Evolutionary conservation across 345 rosid species (phyloP).

Genomic region (Kernera saxatilis): DNA sequence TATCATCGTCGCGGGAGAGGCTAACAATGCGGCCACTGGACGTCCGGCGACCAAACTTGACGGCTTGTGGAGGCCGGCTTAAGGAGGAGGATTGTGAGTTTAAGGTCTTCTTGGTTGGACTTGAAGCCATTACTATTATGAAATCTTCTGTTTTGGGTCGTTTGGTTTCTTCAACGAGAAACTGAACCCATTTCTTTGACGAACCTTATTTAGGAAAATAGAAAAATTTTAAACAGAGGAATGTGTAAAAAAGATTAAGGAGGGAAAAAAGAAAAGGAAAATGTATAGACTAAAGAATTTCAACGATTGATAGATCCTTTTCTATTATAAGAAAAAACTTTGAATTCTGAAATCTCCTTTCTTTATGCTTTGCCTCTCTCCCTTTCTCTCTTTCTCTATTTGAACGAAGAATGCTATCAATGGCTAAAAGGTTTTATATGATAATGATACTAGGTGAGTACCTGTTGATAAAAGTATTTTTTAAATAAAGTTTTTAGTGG

Average conservation of each 20-base stretch:
- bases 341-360: constrained; percentile 21
- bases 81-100: constrained; percentile 38
- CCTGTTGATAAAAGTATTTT: too few relatives aligned
- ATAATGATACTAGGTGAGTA: too few relatives aligned
- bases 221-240: background rate
- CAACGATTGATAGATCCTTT: constrained; percentile 22
- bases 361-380: constrained; percentile 25
- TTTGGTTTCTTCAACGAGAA: constrained; percentile 24
- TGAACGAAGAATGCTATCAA: background rate
- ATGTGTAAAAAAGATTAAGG: constrained; percentile 13
- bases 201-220: constrained; percentile 20
- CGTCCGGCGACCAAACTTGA: constrained; percentile 58
- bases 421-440: background rate
- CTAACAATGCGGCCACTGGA: constrained; percentile 65
- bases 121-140: constrained; percentile 32
- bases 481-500: too few relatives aligned
- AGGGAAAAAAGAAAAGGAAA: constrained; percentile 2
- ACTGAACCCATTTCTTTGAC: constrained; percentile 32
- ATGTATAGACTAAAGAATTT: background rate
- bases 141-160: constrained; percentile 14
- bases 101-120: constrained; percentile 40
- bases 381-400: background rate
- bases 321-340: constrained; percentile 26
- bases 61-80: constrained; percentile 51
- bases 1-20: constrained; percentile 69